Evolutionary conservation across 371 early-diverging fungal genomes (phyloP), one percentile per base, ranked within the genome.

Genomic region (Rhizopus stolonifer): DNA sequence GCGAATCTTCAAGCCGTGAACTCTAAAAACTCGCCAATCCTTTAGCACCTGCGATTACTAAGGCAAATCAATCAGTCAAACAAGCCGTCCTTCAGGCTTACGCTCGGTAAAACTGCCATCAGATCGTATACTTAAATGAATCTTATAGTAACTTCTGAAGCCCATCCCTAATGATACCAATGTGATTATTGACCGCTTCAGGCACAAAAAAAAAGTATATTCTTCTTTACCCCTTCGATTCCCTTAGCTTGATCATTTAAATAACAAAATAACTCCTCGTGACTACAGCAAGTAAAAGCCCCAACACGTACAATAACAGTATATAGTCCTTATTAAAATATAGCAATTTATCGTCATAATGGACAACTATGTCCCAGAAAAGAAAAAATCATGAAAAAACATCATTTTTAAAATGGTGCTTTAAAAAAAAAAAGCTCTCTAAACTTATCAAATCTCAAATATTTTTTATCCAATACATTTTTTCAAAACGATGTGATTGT

Each of bases 61-160:
- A 25, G 46, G 54, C 46, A 46, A 53, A 53, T 36, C 40, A 51
- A 51, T 42, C 52, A 31, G 52, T 42, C 52, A 51, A 51, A 42
- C 52, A 48, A 48, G 48, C 36, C 36, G 36, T 48, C 36, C 50
- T 50, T 50, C 50, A 26, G 50, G 50, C 50, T 50, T 50, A 50
- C 40, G 40, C 50, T 50, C 50, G 50, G 22, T 39, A 50, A 50
- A 50, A 50, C 50, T 50, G 50, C 40, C 39, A 50, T 40, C 40
- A 39, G 50, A 50, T 50, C 50, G 50, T 39, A 50, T 50, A 39
- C 50, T 50, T 36, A 15, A 8, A 50, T 36, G 50, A 40, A 40
- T 22, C 13, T 40, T n/a, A 36, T 36, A 36, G 36, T n/a, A 15
- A 36, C 36, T 36, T 36, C 36, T 36, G 36, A 36, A 49, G 22